Conservation (phyloP, 257 asterid species). For the Thymus mandschuricus region DNA sequence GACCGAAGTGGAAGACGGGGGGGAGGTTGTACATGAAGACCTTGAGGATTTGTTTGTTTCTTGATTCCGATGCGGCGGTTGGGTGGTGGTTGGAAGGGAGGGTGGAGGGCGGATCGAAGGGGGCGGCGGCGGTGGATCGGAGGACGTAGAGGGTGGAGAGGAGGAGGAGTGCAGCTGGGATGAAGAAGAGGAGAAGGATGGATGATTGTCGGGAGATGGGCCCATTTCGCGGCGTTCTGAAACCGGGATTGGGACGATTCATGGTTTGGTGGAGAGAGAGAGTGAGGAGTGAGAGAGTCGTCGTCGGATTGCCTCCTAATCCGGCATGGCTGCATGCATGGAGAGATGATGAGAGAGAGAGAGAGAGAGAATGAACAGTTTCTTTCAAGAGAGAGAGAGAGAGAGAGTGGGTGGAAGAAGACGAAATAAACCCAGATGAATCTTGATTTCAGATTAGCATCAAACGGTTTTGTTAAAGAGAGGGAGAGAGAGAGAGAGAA, state of each 20-base stretch:
- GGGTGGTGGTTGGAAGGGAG: slow-evolving; percentile 22
- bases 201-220: not conserved
- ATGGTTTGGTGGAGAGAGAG: not conserved
- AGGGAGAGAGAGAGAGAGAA: slow-evolving; percentile 12
- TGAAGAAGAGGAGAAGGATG: slow-evolving; percentile 23
- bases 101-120: slow-evolving; percentile 44
- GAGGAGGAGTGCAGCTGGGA: slow-evolving; percentile 48
- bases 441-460: slow-evolving; percentile 24
- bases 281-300: not conserved
- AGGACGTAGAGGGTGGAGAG: slow-evolving; percentile 53
- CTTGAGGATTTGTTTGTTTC: slow-evolving; percentile 46
- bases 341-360: not conserved
- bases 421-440: slow-evolving; percentile 35
- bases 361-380: slow-evolving; percentile 20
- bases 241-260: not conserved
- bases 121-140: slow-evolving; percentile 42
- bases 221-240: slow-evolving; percentile 37
- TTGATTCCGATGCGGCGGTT: slow-evolving; percentile 2
- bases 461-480: not conserved
- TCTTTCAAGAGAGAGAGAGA: not conserved
- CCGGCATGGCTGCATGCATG: slow-evolving; percentile 32
- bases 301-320: slow-evolving; percentile 1
- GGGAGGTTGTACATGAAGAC: slow-evolving; percentile 83
- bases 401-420: not conserved
- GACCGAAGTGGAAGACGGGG: slow-evolving; percentile 65